A percentile compares a stretch with the other conserved stretches of the same genome.
These are phyloP conservation scores for Pythium apleroticum DNA, from an alignment of 352 stramenopile species.

Conservation along the genomic window DNA sequence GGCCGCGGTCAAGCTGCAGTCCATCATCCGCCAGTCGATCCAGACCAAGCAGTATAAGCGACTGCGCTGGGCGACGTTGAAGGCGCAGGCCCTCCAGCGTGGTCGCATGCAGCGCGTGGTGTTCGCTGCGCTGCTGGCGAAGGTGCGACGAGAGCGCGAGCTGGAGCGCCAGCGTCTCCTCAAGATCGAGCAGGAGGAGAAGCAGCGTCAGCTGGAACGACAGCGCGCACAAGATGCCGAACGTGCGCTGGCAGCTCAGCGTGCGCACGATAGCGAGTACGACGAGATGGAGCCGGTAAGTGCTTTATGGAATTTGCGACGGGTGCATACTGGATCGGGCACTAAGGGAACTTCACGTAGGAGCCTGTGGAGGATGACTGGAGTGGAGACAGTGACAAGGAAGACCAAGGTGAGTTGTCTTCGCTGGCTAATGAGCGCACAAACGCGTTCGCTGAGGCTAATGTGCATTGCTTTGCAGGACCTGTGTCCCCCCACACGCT, in stretches of 20 bases:
- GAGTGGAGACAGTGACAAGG: slow-evolving; percentile 72
- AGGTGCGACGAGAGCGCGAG: slow-evolving; percentile 43
- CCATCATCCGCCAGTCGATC: slow-evolving; percentile 40
- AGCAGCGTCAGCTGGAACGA: slow-evolving; percentile 17
- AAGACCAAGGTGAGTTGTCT: slow-evolving; percentile 33
- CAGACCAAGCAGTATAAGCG: slow-evolving; percentile 44
- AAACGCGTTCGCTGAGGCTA: not conserved
- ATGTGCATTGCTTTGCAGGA: slow-evolving; percentile 18
- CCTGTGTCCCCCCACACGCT: slow-evolving; percentile 64
- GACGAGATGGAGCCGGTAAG: slow-evolving; percentile 57
- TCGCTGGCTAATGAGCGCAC: not conserved
- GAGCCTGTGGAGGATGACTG: slow-evolving; percentile 84
- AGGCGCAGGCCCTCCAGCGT: slow-evolving; percentile 52
- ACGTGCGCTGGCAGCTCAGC: slow-evolving; percentile 19
- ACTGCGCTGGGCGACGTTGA: slow-evolving; percentile 47
- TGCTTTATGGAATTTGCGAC: not conserved
- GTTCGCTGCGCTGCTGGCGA: slow-evolving; percentile 46
- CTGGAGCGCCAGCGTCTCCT: slow-evolving; percentile 30
- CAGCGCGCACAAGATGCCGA: slow-evolving; percentile 36
- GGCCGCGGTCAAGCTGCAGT: slow-evolving; percentile 55
- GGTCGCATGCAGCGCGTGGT: slow-evolving; percentile 62
- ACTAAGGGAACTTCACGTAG: slow-evolving; percentile 71
- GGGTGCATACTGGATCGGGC: slow-evolving; percentile 6
- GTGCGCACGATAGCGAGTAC: slow-evolving; percentile 30
- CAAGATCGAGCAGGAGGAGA: slow-evolving; percentile 20